A percentile compares a stretch with the other conserved stretches of the same genome.
These are phyloP conservation scores for Vigna hirtella DNA, from an alignment of 306 rosid species.

Conservation along the genomic window DNA sequence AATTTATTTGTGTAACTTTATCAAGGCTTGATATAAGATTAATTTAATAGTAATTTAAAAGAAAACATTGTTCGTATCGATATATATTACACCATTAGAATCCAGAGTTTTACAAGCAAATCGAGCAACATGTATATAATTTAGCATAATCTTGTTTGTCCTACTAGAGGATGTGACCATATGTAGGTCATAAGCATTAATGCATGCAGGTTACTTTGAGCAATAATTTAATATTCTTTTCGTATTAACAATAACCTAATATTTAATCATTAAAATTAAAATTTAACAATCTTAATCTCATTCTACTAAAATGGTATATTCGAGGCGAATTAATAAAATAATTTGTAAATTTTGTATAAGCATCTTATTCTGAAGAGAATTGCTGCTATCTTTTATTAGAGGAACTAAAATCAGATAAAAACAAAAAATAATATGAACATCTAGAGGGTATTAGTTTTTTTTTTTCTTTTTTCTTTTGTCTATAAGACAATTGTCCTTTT, in stretches of 20 bases:
- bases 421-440: neutral
- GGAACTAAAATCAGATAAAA: neutral
- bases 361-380: neutral
- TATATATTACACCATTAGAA: neutral
- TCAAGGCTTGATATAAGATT: neutral
- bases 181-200: neutral
- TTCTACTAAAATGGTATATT: neutral
- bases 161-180: constrained; percentile 1
- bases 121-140: neutral
- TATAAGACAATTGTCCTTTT: constrained; percentile 53
- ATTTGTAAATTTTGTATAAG: neutral
- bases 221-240: neutral
- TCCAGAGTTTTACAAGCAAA: neutral
- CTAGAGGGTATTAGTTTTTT: constrained; percentile 41
- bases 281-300: neutral
- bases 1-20: too few species aligned
- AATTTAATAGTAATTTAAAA: neutral
- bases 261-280: neutral
- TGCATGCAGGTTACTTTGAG: neutral
- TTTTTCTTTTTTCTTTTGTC: too few species aligned
- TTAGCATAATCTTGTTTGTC: constrained; percentile 2
- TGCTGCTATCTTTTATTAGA: too few species aligned
- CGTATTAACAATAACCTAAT: neutral
- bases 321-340: neutral
- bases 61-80: neutral